Base-by-base conservation (phyloP, 331 rosid species). In the Stylosanthes scabra region DNA sequence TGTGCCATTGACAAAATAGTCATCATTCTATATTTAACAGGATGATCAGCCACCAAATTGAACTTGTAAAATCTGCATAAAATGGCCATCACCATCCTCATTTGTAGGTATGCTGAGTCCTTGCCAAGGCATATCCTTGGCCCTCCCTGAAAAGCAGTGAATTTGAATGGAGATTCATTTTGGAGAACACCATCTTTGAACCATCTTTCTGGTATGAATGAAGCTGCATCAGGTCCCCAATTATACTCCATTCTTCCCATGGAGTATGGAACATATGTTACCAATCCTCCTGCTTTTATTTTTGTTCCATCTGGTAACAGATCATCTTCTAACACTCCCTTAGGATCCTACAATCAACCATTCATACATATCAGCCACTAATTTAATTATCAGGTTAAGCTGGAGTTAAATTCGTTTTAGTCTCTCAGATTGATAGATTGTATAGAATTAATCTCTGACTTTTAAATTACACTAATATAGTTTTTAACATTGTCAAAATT, bases 81-180 rank as follows among this genome's bases (percentile, higher is more conserved):
- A 82, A 90, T 90, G 49, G 97, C 97, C 40, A 91, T 29, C 7
- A 87, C 83, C 97, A 90, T 94, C 77, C 96, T 94, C 99, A 91
- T 94, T 16, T 94, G 97, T 8, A 94, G 95, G 81, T 91, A 91
- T 25, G 97, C 97, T 6, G 99, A 94, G 82, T 94, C 97, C 82
- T 91, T 94, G 6, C 97, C 97, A 31, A 94, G 91, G 81, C 99
- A 94, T 77, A 90, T 90, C 76, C 97, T 94, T 61, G 99, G 97
- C 44, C 97, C 97, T 54, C 93, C 99, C 97, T 94, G 81, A 78
- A 91, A 94, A 27, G 97, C 96, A 15, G 97, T 89, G 88, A 91
- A 94, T 79, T 94, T 91, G 80, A 94, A 94, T 1, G 99, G 97
- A 12, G 96, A 90, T 62, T 89, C 97, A 58, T 72, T 81, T 69